Base-by-base conservation (phyloP, 2,329 filamentous ascomycete genomes). In the Penicillium olsonii region DNA sequence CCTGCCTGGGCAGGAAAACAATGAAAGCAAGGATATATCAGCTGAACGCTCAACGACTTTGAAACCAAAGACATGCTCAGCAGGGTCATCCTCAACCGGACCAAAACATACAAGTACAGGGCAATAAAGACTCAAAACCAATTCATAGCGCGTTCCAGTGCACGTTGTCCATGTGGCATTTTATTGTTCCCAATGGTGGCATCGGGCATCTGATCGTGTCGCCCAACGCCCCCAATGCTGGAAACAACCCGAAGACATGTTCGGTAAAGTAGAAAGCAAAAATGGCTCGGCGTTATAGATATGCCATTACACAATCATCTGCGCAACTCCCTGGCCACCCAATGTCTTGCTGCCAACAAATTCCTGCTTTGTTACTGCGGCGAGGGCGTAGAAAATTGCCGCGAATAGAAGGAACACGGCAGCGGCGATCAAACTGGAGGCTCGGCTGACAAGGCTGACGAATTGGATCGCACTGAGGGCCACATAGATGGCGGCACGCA, bases 271-370 rank as follows among this genome's bases (percentile, higher is more conserved):
- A 42, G 22, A 26, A 44, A 43, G 37, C n/a, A 40, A 31, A 48
- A 42, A 37, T 20, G 34, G 24, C 46, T 34, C 24, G 34, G 42
- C 27, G 35, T 37, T 4, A 40, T 42, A 2, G 7, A 38, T 34
- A 52, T 37, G 19, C 24, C 22, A 48, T 61, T 60, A 95, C 67
- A 97, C 91, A 75, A 97, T 96, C 92, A 97, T 96, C 78, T 96
- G 92, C 55, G 91, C 94, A 61, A 96, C 88, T 44, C 92, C 92
- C 60, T 90, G 87, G 45, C 94, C 94, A 59, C 94, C 94, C 45
- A 99, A 80, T 14, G 92, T 97, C 84, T 97, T 97, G 81, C 92
- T 96, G 75, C 73, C 67, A 19, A 75, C 66, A 45, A 77, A 76
- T 17, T 76, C 74, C 53, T 77, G 74, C 37, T 68, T 72, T 61